A percentile compares a stretch with the other conserved stretches of the same genome.
Conservation (phyloP, 2,329 filamentous ascomycete genomes). For the Botrytis fragariae region DNA sequence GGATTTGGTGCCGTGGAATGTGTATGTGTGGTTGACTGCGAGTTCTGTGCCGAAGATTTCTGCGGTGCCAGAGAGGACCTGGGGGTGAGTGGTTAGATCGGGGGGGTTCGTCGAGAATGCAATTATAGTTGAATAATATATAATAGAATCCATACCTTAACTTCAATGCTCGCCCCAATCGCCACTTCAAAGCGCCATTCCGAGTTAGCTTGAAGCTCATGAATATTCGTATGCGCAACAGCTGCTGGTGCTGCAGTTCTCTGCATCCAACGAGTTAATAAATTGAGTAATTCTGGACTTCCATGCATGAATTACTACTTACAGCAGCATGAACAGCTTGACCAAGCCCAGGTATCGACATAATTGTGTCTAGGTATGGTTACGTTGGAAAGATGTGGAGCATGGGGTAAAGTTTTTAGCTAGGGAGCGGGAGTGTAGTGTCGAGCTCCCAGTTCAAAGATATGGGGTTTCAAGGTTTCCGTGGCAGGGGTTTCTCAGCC, state of each 20-base stretch:
- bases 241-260: conserved; percentile 33
- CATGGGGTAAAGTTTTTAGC: conserved; percentile 18
- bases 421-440: conserved; percentile 6
- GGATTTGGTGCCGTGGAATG: conserved; percentile 76
- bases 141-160: conserved; percentile 46
- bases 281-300: background rate
- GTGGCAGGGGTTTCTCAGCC: conserved; percentile 12
- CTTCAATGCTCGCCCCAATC: conserved; percentile 49
- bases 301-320: conserved; percentile 33
- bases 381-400: conserved; percentile 5
- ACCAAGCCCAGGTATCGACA: conserved; percentile 74
- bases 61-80: conserved; percentile 77
- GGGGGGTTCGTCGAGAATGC: no score
- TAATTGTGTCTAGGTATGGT: conserved; percentile 37
- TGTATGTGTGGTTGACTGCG: conserved; percentile 74
- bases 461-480: conserved; percentile 7
- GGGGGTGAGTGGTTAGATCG: conserved; percentile 35
- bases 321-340: conserved; percentile 59
- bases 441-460: conserved; percentile 20
- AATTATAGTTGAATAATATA: no score
- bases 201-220: conserved; percentile 60
- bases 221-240: conserved; percentile 43
- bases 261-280: conserved; percentile 28
- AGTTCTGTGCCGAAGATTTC: conserved; percentile 96
- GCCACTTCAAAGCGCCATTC: conserved; percentile 81